Base-by-base conservation (phyloP, 768 basidiomycete species). In the Amanita jacksonii region DNA sequence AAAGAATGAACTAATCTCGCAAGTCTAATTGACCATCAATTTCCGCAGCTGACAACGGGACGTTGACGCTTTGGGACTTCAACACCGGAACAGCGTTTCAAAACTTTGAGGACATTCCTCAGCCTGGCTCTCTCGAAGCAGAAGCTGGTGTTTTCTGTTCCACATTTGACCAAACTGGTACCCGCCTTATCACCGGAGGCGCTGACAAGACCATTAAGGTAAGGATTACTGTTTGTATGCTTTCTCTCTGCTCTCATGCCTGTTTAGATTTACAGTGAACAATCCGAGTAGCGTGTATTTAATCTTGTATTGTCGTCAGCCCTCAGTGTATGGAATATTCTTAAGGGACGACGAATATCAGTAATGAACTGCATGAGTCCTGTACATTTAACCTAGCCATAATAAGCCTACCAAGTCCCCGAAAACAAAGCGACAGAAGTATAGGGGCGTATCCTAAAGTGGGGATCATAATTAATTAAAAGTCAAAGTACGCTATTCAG, bases 181-280 rank as follows among this genome's bases (percentile, higher is more conserved):
- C 93, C 25, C 73, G 94, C 46, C 61, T 99, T 46, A 91, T 93
- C 52, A 96, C 93, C 12, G 96, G 96, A 28, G 86, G 93, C 3
- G 96, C 96, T 8, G 96, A 98, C 69, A 99, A 98, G 73, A 97
- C 94, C 8, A 94, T 98, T 68, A 98, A 99, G 77, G 87, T 86
- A 23, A 38, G 74, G 7, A 20, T 19, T 43, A 19, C 8, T 3
- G 12, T n/a, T 31, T 20, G 1, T 30, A 10, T 15, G 16, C 16
- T n/a, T 25, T n/a, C 1, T 13, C 10, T 3, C 8, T 15, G 12
- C 40, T 5, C 42, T 43, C 8, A 18, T 9, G 4, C 24, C 30
- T 18, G 18, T 15, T 7, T 41, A 71, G 69, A 57, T 86, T 30
- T 86, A 86, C 52, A 80, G 84, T 16, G 84, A 87, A 58, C 82